phyloP scores from a whole-genome alignment of 2,329 filamentous ascomycete species.

The Aspergillus clavatus region DNA sequence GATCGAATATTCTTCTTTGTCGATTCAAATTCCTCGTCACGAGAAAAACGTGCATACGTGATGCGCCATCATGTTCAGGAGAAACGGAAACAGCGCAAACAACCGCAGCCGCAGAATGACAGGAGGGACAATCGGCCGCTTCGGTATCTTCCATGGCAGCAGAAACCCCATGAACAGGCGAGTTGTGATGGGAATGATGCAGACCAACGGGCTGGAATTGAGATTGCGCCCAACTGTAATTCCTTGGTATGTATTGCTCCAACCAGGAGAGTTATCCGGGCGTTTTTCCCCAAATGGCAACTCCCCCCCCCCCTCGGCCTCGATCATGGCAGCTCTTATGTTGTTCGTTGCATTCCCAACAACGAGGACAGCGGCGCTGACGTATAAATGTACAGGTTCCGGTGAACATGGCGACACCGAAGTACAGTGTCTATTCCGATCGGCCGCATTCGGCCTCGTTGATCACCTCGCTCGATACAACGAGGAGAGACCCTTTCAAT shows the following conservation, averaged over 20 bases:
- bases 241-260: constrained; percentile 17
- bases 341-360: background rate
- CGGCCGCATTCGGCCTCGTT: constrained; percentile 17
- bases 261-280: background rate
- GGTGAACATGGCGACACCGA: constrained; percentile 11
- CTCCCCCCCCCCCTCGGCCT: too few species aligned
- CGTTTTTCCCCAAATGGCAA: background rate
- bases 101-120: constrained; percentile 18
- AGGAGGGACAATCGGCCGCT: constrained; percentile 12
- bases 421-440: constrained; percentile 8
- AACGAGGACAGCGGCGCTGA: background rate
- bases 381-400: constrained; percentile 10
- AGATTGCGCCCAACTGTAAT: constrained; percentile 4
- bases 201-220: constrained; percentile 1
- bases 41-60: constrained; percentile 41
- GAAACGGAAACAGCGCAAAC: constrained; percentile 33
- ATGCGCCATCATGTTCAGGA: constrained; percentile 44
- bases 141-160: constrained; percentile 23
- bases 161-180: constrained; percentile 9
- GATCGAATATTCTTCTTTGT: constrained; percentile 40
- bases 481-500: constrained; percentile 30
- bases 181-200: constrained; percentile 1
- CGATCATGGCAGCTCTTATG: background rate
- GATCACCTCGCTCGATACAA: constrained; percentile 24
- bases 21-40: constrained; percentile 36